Conservation (phyloP, 2,329 filamentous ascomycete species). For the Monosporascus sp. region DNA sequence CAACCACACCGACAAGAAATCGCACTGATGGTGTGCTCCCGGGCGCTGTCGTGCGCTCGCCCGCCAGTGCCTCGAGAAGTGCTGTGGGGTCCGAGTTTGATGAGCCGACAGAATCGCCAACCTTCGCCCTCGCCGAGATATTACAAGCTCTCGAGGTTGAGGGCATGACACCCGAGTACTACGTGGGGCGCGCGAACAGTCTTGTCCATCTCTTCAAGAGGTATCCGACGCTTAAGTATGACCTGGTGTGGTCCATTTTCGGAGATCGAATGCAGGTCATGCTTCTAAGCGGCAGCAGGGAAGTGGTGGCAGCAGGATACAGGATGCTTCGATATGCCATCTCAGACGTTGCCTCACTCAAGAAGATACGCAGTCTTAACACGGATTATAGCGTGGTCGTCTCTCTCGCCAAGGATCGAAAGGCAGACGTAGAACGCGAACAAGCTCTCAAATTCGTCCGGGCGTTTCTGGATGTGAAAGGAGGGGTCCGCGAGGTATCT, state of each 20-base stretch:
- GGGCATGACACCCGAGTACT: slow-evolving; percentile 88
- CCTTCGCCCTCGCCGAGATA: slow-evolving; percentile 83
- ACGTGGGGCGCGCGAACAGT: slow-evolving; percentile 86
- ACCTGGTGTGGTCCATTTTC: slow-evolving; percentile 93
- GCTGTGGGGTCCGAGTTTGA: slow-evolving; percentile 59
- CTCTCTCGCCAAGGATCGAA: slow-evolving; percentile 90
- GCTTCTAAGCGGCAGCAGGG: slow-evolving; percentile 90
- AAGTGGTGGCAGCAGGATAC: slow-evolving; percentile 93
- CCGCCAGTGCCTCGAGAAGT: slow-evolving; percentile 50
- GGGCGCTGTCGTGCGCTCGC: slow-evolving; percentile 48
- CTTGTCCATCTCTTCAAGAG: slow-evolving; percentile 96
- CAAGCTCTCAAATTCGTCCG: slow-evolving; percentile 95
- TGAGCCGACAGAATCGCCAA: slow-evolving; percentile 76
- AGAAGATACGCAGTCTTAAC: slow-evolving; percentile 80
- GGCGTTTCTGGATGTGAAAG: slow-evolving; percentile 92
- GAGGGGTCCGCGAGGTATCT: slow-evolving; percentile 82
- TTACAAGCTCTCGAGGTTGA: slow-evolving; percentile 84
- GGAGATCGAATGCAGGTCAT: slow-evolving; percentile 90
- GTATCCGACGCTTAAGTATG: slow-evolving; percentile 90
- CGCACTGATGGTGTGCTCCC: slow-evolving; percentile 44
- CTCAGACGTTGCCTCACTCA: slow-evolving; percentile 82
- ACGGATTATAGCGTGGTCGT: slow-evolving; percentile 90
- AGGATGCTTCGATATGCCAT: slow-evolving; percentile 91
- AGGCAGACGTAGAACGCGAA: slow-evolving; percentile 94
- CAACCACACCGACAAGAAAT: slow-evolving; percentile 47